Evolutionary conservation across 352 stramenopile species (phyloP), one percentile per base, ranked within the genome.

Genomic region (Phytophthora rubi): DNA sequence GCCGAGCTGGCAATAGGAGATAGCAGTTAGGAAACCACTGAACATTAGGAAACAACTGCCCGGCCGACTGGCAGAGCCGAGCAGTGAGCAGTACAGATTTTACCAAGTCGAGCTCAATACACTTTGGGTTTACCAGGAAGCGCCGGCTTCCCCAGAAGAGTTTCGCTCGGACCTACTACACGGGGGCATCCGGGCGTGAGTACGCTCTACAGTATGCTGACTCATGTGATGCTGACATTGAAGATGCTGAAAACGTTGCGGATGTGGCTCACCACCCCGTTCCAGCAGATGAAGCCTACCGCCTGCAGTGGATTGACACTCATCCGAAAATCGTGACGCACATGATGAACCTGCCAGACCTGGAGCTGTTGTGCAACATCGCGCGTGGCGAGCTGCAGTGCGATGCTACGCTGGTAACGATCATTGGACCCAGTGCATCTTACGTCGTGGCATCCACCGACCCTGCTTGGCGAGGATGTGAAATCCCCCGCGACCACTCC

Each of bases 301-400:
- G 85, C 2, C 37, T 90, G 47, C 51, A 77, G 9, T 76, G 62
- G 37, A 77, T 90, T 45, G 54, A 80, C 21, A 53, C 76, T 13
- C 61, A 73, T 30, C 71, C 62, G 16, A 76, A 73, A 15, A 80
- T 76, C 45, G 59, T 82, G 23, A 76, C 68, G 13, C 60, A 76
- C 30, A 77, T 91, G 42, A 78, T 68, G 65, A 69, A 85, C 54
- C 70, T 83, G 15, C 75, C 82, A 2, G 85, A 93, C 51, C 77
- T 93, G n/a, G 72, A 80, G n/a, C 60, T 90, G 45, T 73, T 93
- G 39, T 93, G 85, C 56, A 67, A 80, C 10, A 73, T 93, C 37
- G 82, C 81, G 23, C 68, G 71, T 28, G 68, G 60, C 15, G 83
- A 91, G 56, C 62, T 92, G 6, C 52, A 81, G 48, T 91, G 83